Percentiles rank a stretch among this genome's conserved stretches.
Conservation (phyloP, 257 asterid genomes). For the Solanum chiquidenum region DNA sequence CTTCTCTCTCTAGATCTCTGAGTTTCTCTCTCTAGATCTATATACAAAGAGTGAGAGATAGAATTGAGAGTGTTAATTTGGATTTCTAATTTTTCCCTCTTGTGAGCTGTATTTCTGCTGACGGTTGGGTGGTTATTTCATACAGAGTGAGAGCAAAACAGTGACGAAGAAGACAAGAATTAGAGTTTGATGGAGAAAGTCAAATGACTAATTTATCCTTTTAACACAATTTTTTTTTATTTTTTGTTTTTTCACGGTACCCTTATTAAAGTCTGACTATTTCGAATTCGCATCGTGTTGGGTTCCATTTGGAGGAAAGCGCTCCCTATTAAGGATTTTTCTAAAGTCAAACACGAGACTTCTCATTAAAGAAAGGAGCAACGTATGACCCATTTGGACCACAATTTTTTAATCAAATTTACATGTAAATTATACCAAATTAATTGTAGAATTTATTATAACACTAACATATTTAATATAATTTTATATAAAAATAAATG, state of each 20-base stretch:
- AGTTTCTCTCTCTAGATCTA: slow-evolving; percentile 13
- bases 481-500: too few species aligned
- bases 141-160: slow-evolving; percentile 6
- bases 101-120: slow-evolving; percentile 10
- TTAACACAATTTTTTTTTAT: neutral
- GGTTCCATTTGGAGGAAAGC: fast-evolving
- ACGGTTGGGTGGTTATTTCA: slow-evolving; percentile 36
- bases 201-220: slow-evolving; percentile 10
- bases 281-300: fast-evolving
- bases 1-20: slow-evolving; percentile 28
- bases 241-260: too few species aligned
- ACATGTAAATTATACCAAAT: too few species aligned
- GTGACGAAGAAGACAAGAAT: slow-evolving; percentile 32
- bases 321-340: too few species aligned
- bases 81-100: neutral
- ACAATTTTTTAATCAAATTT: neutral
- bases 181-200: neutral
- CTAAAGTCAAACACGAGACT: too few species aligned
- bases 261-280: fast-evolving
- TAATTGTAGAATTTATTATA: neutral
- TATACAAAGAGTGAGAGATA: neutral
- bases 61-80: neutral
- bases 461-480: too few species aligned
- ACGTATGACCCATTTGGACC: too few species aligned
- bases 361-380: neutral